Evolutionary conservation across 192 early-diverging fungal species (phyloP).

Genomic region (Coemansia javaensis): DNA sequence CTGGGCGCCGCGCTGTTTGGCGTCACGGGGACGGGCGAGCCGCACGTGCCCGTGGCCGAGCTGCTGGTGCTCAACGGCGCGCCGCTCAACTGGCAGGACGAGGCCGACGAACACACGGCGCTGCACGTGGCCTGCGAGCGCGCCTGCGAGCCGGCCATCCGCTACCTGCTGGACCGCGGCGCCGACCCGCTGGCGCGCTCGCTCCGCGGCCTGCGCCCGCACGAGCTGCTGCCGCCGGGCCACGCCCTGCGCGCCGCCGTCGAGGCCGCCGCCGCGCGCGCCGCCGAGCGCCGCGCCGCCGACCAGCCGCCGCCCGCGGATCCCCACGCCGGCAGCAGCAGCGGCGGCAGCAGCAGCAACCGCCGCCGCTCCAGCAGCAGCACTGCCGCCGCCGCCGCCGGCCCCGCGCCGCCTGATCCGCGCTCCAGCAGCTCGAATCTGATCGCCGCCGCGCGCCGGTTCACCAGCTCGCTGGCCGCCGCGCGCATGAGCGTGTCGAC

Average conservation of each 20-base stretch:
- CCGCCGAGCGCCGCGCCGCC: slow-evolving; percentile 14
- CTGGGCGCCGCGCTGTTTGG: slow-evolving; percentile 36
- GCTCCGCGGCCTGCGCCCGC: slow-evolving; percentile 3
- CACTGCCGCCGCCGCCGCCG: too few relatives aligned
- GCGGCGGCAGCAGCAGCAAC: slow-evolving; percentile 2
- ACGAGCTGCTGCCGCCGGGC: slow-evolving; percentile 7
- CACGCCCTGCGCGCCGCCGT: slow-evolving; percentile 4
- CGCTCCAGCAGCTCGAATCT: slow-evolving; percentile 6
- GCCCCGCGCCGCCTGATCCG: background rate
- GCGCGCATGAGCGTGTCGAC: slow-evolving; percentile 48
- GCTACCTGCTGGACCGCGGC: slow-evolving; percentile 37
- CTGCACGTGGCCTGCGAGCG: slow-evolving; percentile 31
- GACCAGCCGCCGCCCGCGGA: too few relatives aligned
- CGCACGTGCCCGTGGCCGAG: slow-evolving; percentile 36
- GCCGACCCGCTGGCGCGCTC: slow-evolving; percentile 21
- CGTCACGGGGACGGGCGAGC: background rate
- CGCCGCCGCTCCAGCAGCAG: background rate
- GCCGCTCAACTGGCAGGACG: slow-evolving; percentile 6
- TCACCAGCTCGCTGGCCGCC: slow-evolving; percentile 33
- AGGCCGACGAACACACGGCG: slow-evolving; percentile 3
- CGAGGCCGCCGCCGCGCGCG: slow-evolving; percentile 9
- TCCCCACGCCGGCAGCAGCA: too few relatives aligned
- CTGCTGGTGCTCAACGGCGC: slow-evolving; percentile 44
- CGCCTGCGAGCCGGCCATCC: background rate
- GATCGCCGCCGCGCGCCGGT: slow-evolving; percentile 20